A percentile compares a stretch with the other conserved stretches of the same genome.
phyloP scores from a whole-genome alignment of 495 filamentous ascomycete genomes.

The Trichoderma asperelloides region DNA sequence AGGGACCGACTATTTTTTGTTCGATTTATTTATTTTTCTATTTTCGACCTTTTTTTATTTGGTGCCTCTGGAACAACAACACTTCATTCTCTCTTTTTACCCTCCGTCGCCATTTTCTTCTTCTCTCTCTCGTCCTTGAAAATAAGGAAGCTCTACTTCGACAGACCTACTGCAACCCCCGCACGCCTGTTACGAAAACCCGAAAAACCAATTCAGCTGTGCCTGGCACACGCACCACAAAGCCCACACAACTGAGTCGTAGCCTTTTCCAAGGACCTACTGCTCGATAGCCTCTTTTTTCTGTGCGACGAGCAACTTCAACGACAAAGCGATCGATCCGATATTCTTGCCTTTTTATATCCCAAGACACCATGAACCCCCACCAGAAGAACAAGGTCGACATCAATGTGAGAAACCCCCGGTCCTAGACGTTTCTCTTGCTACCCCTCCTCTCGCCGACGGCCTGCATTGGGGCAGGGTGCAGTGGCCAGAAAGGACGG shows the following conservation, averaged over 20 bases:
- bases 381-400: conserved; percentile 96
- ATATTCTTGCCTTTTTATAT: not conserved
- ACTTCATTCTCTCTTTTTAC: not conserved
- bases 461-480: not conserved
- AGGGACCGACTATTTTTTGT: conserved; percentile 1
- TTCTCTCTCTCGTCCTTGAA: not conserved
- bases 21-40: not conserved
- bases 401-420: conserved; percentile 61
- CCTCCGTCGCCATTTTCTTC: not conserved
- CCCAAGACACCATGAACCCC: conserved; percentile 66
- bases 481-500: not conserved
- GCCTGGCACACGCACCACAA: not conserved
- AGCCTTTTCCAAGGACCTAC: not conserved
- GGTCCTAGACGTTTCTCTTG: conserved; percentile 11
- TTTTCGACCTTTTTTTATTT: not conserved
- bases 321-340: not conserved
- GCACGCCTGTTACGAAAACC: not conserved
- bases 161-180: too few species aligned
- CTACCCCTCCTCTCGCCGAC: not conserved
- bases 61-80: not conserved
- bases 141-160: too few species aligned
- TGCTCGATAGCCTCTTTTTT: not conserved
- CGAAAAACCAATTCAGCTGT: not conserved
- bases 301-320: not conserved
- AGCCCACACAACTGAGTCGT: not conserved